phyloP scores from a whole-genome alignment of 306 rosid genomes.

The Pterocarpus macrocarpus region DNA sequence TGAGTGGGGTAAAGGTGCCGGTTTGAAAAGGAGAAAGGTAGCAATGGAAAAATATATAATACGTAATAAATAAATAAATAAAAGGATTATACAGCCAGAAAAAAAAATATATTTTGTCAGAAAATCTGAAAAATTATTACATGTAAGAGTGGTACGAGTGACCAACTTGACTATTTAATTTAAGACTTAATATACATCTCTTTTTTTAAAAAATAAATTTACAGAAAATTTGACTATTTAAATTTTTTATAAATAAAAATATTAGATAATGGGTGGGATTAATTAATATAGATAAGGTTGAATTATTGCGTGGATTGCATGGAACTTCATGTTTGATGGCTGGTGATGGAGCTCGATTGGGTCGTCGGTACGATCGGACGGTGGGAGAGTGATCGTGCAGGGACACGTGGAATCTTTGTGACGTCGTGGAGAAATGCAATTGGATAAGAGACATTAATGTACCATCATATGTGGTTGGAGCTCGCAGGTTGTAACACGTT shows the following conservation, averaged over 20 bases:
- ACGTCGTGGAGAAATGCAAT: background rate
- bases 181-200: no score
- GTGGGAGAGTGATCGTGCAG: background rate
- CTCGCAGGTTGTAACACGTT: slow-evolving; percentile 38
- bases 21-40: slow-evolving; percentile 18
- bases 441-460: slow-evolving; percentile 46
- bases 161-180: no score
- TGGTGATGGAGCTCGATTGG: background rate
- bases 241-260: background rate
- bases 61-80: background rate
- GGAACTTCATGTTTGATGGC: slow-evolving; percentile 14
- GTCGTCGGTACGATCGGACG: slow-evolving; percentile 40
- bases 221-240: no score
- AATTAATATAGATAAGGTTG: slow-evolving; percentile 38
- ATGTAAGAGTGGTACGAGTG: no score
- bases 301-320: slow-evolving; percentile 3
- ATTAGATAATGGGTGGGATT: background rate
- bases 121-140: background rate
- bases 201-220: no score
- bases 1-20: slow-evolving; percentile 24
- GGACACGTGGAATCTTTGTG: slow-evolving; percentile 3
- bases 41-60: background rate
- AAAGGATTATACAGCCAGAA: background rate
- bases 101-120: background rate
- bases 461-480: slow-evolving; percentile 27